Evolutionary conservation across 345 rosid genomes (phyloP), one percentile per base, ranked within the genome.

Genomic region (Mangifera indica): DNA sequence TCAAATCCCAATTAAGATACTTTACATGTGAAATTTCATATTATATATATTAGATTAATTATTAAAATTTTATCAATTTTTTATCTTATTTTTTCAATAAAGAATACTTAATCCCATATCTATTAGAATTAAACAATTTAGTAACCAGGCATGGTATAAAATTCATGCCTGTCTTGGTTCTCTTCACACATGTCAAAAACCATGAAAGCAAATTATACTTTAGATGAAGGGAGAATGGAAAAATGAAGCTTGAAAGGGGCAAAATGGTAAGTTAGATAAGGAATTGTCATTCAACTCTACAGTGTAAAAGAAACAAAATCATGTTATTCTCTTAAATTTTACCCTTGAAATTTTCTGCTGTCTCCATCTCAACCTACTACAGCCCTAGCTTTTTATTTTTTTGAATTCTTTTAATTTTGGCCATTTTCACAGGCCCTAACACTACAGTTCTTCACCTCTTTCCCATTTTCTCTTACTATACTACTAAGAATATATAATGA

Each of bases 251-350:
- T 21, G 51, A 17, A 4, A 54, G 57, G 80, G 85, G 76, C 20
- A 74, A 67, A 66, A 0, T 45, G 37, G 79, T 66, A 32, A 82
- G 2, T 72, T 0, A 24, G 24, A 13, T 45, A 17, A 66, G 29
- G 79, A 79, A 72, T 32, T 76, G 81, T 79, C 77, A 76, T 57
- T 82, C 77, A 75, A 71, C 37, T 18, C 63, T 76, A 61, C 76
- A 66, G 72, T 10, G 2, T 51, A 17, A 68, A 60, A 72, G n/a
- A 72, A 77, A 72, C 66, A 74, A 76, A 73, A 76, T 59, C 69
- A 78, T 70, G 78, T 53, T 65, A 71, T 74, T 74, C 72, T 61
- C 73, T 48, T 65, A 44, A 72, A 69, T 69, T 75, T 81, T 78
- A 54, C 65, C 74, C 24, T 44, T 21, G 13, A 25, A 66, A 26